Base-by-base conservation (phyloP, 768 basidiomycete genomes). In the Suillus occidentalis region DNA sequence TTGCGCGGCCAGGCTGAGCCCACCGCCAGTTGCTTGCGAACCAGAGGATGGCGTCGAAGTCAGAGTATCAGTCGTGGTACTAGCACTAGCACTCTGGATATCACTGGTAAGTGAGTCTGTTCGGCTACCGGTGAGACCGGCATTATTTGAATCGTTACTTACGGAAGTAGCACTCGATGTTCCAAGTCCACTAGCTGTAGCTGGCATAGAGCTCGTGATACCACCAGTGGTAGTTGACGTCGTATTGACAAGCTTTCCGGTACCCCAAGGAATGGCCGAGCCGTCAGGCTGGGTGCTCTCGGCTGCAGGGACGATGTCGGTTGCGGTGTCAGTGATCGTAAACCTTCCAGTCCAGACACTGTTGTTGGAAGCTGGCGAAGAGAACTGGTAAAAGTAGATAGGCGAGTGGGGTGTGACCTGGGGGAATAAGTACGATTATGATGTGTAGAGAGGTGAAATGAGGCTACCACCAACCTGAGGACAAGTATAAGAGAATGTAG, bases 351-450 rank as follows among this genome's bases (percentile, higher is more conserved):
- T 90, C 92, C 92, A 94, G 28, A 70, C 68, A 72, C 79, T 81
- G 58, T 71, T 72, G 43, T 76, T 1, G 0, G 84, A 71, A 7
- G 66, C 70, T 0, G 83, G 77, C 1, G 85, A 75, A 18, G 84
- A 79, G 80, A 90, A 93, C 70, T 92, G 90, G 75, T 91, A 91
- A 80, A 93, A 94, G 79, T 92, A 94, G 68, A 93, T 87, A 43
- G 85, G 71, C 2, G 91, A 81, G 74, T 89, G 80, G 22, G 85
- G 83, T 22, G 77, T 78, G 45, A 93, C 90, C 88, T 90, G 69
- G 34, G 10, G 22, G 36, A 50, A 28, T 20, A 64, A 22, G 8
- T 60, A 52, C 52, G 9, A 53, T 59, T 16, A 37, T 25, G 28
- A 59, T 34, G 61, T 64, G 61, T 59, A n/a, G 47, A 52, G 14